These are phyloP conservation scores for Chaetomiaceae sp. DNA, from an alignment of 2,329 filamentous ascomycete genomes.

Conservation along the genomic window DNA sequence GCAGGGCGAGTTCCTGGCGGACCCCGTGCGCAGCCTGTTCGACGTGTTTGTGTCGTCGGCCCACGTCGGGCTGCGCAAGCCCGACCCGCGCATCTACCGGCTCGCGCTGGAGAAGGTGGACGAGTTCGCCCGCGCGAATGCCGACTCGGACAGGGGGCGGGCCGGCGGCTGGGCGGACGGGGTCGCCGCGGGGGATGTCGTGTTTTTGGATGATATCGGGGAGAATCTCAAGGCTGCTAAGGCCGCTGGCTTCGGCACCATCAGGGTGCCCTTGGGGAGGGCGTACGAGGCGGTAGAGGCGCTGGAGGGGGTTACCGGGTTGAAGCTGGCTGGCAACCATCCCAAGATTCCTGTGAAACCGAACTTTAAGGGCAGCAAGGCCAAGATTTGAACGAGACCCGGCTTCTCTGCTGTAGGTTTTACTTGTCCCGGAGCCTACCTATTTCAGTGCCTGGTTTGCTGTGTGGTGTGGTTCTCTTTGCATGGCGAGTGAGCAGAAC, in stretches of 20 bases:
- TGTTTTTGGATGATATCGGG: slow-evolving; percentile 93
- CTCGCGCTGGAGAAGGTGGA: slow-evolving; percentile 64
- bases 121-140: slow-evolving; percentile 53
- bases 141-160: slow-evolving; percentile 35
- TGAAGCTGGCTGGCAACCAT: slow-evolving; percentile 55
- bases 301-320: slow-evolving; percentile 68
- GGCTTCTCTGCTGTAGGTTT: no score
- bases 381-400: slow-evolving; percentile 22
- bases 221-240: slow-evolving; percentile 81
- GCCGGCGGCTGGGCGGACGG: slow-evolving; percentile 43
- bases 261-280: slow-evolving; percentile 78
- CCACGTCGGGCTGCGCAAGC: slow-evolving; percentile 83
- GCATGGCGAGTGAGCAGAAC: no score
- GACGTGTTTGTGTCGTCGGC: slow-evolving; percentile 86
- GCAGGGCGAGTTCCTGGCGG: slow-evolving; percentile 44
- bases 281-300: slow-evolving; percentile 77
- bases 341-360: slow-evolving; percentile 45
- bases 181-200: slow-evolving; percentile 60
- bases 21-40: slow-evolving; percentile 63
- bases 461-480: no score
- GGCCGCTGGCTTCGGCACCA: slow-evolving; percentile 68
- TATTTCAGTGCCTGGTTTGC: no score
- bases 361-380: slow-evolving; percentile 17
- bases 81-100: slow-evolving; percentile 75
- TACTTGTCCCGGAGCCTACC: no score